phyloP scores from a whole-genome alignment of 495 filamentous ascomycete genomes.

The Aspergillus sclerotioniger region DNA sequence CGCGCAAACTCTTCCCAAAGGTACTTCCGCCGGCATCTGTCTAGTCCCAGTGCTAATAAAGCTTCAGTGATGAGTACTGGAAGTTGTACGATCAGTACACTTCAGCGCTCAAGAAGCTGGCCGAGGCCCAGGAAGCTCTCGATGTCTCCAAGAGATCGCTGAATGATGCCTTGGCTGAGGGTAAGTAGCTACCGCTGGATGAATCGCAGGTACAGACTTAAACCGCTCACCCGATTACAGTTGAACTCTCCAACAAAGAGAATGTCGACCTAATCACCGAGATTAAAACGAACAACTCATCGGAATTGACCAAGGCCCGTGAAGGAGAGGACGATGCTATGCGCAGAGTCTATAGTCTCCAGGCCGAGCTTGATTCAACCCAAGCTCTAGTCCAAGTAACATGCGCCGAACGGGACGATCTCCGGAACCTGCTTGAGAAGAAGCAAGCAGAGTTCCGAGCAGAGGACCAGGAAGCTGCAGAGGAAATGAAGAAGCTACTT shows the following conservation, averaged over 20 bases:
- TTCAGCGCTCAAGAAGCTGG: conserved; percentile 38
- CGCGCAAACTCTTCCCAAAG: conserved; percentile 40
- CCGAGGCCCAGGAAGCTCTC: conserved; percentile 40
- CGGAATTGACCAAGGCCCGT: conserved; percentile 46
- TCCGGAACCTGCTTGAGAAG: conserved; percentile 42
- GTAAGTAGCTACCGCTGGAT: conserved; percentile 28
- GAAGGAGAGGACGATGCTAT: conserved; percentile 43
- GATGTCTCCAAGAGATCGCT: conserved; percentile 37
- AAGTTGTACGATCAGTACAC: conserved; percentile 47
- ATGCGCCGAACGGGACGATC: conserved; percentile 43
- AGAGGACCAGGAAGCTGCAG: conserved; percentile 42
- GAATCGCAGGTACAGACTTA: conserved; percentile 5
- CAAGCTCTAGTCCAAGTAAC: conserved; percentile 40
- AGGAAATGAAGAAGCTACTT: conserved; percentile 44
- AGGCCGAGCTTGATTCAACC: conserved; percentile 42
- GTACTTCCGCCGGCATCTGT: conserved; percentile 19
- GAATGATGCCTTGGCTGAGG: conserved; percentile 37
- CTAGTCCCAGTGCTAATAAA: conserved; percentile 20
- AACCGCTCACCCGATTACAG: conserved; percentile 33
- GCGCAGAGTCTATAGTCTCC: conserved; percentile 39
- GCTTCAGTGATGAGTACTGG: conserved; percentile 45
- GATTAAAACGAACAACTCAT: conserved; percentile 44
- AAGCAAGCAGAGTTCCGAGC: conserved; percentile 35
- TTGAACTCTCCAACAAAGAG: conserved; percentile 46
- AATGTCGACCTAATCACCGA: conserved; percentile 48